Base-by-base conservation (phyloP, 345 rosid species). In the Nephelium lappaceum region DNA sequence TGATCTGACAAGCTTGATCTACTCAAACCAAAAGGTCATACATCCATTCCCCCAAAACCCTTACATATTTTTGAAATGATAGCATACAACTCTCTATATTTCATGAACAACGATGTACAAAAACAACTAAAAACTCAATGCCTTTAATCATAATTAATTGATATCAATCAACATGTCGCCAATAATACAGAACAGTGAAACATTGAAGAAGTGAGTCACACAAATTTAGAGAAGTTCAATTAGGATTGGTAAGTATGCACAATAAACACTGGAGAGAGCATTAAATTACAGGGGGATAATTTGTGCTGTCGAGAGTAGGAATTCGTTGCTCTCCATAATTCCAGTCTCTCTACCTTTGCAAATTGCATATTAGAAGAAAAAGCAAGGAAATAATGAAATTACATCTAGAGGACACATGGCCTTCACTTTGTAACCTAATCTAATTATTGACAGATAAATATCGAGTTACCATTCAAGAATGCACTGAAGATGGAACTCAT, bases 401-500 rank as follows among this genome's bases (percentile, higher is more conserved):
- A 15, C 18, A 14, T 15, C 55, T 49, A 49, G 1, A 4, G 5
- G 14, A 5, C 14, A 14, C 55, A 49, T 49, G 16, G 55, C 55
- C 6, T 49, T 49, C 6, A 49, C 55, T 49, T 47, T 47, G 53
- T 47, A 12, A 11, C 51, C 51, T 45, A 45, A 8, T 11, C 51
- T 45, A 45, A 45, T 8, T 11, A 45, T 5, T 45, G 51, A 45
- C 51, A 45, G 51, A 7, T 11, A 45, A 45, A 45, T 7, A 45
- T 8, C 51, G 12, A 3, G 8, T 7, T 86, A 95, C 98, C 99
- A 96, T 83, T 96, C 99, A 53, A 96, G 99, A 63, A 96, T 85
- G 83, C 99, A 96, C 85, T 94, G 99, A 71, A 96, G 97, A 86
- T 96, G 99, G 85, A 83, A 96, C 88, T 96, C 98, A 38, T 96